phyloP scores from a whole-genome alignment of 2,329 filamentous ascomycete species.

The Emericellopsis atlantica region DNA sequence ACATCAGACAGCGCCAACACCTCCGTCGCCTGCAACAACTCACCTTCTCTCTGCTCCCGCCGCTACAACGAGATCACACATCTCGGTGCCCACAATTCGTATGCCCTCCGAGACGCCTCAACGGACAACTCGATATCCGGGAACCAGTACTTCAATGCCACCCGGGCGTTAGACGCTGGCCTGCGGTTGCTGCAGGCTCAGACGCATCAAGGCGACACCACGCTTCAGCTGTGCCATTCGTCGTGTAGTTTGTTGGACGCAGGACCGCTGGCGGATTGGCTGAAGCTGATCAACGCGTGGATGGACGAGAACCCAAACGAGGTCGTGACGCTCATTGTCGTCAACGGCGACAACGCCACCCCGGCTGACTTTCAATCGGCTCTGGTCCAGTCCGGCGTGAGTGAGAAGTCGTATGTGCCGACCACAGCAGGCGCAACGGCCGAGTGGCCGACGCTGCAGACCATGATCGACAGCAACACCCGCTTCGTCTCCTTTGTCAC shows the following conservation, averaged over 20 bases:
- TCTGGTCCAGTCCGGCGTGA: conserved; percentile 47
- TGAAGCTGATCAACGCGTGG: conserved; percentile 53
- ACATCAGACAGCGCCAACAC: conserved; percentile 1
- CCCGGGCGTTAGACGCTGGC: conserved; percentile 56
- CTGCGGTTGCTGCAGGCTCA: conserved; percentile 61
- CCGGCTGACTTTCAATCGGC: conserved; percentile 39
- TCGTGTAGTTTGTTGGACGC: conserved; percentile 56
- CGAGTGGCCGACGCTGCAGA: conserved; percentile 60
- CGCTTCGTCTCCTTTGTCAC: conserved; percentile 61
- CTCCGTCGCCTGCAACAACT: conserved; percentile 62
- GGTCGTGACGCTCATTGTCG: conserved; percentile 62
- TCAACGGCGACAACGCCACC: conserved; percentile 52
- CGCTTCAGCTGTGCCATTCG: conserved; percentile 59
- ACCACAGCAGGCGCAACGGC: conserved; percentile 24
- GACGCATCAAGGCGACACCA: conserved; percentile 48
- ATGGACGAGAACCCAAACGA: conserved; percentile 59
- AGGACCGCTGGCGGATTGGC: conserved; percentile 51
- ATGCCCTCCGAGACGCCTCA: conserved; percentile 54
- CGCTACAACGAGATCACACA: conserved; percentile 67
- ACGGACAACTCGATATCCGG: conserved; percentile 51
- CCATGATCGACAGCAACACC: conserved; percentile 50
- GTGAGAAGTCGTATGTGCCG: conserved; percentile 47
- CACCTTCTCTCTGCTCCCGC: conserved; percentile 56
- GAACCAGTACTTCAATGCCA: conserved; percentile 65
- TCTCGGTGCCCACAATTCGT: conserved; percentile 63